A percentile compares a stretch with the other conserved stretches of the same genome.
These are phyloP conservation scores for Monosiga brevicollis DNA, from an alignment of 78 protist species.

Conservation along the genomic window DNA sequence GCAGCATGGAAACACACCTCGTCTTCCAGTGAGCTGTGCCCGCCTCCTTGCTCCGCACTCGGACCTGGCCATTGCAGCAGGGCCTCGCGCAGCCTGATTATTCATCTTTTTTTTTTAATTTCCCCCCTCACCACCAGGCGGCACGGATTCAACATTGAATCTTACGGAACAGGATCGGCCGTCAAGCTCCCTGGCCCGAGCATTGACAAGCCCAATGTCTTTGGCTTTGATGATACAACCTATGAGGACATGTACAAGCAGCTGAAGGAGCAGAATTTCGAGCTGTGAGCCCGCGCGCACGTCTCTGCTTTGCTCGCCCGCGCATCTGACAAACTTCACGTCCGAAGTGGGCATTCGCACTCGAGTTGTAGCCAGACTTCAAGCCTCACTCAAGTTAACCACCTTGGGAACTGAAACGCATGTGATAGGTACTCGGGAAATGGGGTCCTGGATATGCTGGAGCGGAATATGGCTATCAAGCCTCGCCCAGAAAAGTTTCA, in stretches of 20 bases:
- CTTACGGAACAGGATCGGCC: slow-evolving; percentile 32
- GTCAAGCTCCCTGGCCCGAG: slow-evolving; percentile 37
- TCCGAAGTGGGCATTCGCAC: no score
- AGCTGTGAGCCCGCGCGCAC: no score
- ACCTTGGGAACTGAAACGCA: no score
- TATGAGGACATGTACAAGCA: slow-evolving; percentile 21
- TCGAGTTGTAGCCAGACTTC: no score
- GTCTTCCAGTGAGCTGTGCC: not conserved
- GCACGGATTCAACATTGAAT: slow-evolving; percentile 15
- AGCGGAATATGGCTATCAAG: slow-evolving; percentile 32
- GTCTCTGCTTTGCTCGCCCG: not conserved
- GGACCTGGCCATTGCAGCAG: no score
- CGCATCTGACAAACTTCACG: no score
- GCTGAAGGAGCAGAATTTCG: not conserved
- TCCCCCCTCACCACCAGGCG: not conserved
- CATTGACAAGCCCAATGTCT: slow-evolving; percentile 33
- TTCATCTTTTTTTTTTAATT: no score
- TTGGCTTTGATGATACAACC: slow-evolving; percentile 20
- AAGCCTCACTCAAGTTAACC: no score
- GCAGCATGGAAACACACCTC: slow-evolving; percentile 31
- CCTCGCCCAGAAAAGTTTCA: slow-evolving; percentile 40
- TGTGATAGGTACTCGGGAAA: slow-evolving; percentile 21
- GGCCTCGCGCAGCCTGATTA: no score
- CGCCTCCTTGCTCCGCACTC: not conserved
- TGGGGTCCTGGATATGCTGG: slow-evolving; percentile 35